Evolutionary conservation across 345 rosid species (phyloP).

Genomic region (Murraya koenigii): DNA sequence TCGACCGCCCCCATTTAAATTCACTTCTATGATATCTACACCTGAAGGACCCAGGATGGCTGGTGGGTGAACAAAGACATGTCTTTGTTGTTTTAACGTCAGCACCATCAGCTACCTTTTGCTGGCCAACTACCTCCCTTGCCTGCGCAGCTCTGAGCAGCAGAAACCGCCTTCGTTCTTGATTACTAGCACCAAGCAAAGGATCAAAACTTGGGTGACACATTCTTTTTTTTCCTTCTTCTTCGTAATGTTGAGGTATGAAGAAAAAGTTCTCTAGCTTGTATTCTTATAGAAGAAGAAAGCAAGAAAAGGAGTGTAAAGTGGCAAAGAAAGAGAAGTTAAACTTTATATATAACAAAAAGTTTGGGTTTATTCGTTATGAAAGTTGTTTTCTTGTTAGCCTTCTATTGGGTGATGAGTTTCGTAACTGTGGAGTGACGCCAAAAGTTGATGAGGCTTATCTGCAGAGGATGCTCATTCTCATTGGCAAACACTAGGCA

Average conservation of each 20-base stretch:
- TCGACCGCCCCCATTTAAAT: constrained; percentile 23
- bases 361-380: not conserved
- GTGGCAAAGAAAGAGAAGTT: not conserved
- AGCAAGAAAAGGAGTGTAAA: not conserved
- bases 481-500: constrained; percentile 3
- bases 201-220: constrained; percentile 11
- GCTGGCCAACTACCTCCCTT: not conserved
- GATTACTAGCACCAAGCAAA: not conserved
- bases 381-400: not conserved
- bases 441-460: constrained; percentile 8
- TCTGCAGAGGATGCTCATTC: not conserved
- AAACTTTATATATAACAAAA: not conserved
- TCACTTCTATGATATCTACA: constrained; percentile 30
- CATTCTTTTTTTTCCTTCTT: not conserved
- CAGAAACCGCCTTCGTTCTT: not conserved
- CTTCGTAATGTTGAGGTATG: not conserved
- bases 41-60: constrained; percentile 47
- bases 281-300: constrained; percentile 13
- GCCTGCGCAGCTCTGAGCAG: not conserved
- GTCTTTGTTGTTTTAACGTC: constrained; percentile 10
- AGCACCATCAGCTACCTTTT: constrained; percentile 1
- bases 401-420: not conserved
- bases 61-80: constrained; percentile 31
- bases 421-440: not conserved
- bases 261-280: not conserved